These are phyloP conservation scores for Talaromyces sp. DNA, from an alignment of 2,329 filamentous ascomycete species.

Conservation along the genomic window DNA sequence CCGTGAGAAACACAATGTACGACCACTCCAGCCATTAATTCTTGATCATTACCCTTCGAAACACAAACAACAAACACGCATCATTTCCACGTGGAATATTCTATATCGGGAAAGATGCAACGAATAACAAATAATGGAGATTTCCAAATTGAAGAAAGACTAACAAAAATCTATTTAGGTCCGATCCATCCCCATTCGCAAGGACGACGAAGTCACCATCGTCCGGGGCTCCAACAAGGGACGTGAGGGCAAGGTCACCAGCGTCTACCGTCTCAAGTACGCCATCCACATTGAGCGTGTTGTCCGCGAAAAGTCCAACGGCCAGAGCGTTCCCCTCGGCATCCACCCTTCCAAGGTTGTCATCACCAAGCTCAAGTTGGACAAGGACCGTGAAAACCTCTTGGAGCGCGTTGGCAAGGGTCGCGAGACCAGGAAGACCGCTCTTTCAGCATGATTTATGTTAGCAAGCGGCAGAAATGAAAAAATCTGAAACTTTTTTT, in stretches of 20 bases:
- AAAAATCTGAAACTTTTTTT: conserved; percentile 6
- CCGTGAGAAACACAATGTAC: conserved; percentile 97
- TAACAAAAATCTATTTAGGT: conserved; percentile 17
- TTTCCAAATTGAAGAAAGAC: conserved; percentile 17
- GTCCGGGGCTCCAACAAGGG: conserved; percentile 94
- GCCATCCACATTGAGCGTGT: conserved; percentile 96
- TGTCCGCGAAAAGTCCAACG: conserved; percentile 93
- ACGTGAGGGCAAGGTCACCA: conserved; percentile 95
- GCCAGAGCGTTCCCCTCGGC: conserved; percentile 90
- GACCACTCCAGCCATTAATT: conserved; percentile 28
- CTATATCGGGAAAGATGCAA: conserved; percentile 17
- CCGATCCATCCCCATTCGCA: conserved; percentile 68
- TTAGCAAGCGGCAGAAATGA: conserved; percentile 13
- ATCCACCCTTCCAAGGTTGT: conserved; percentile 96
- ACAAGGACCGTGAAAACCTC: conserved; percentile 51
- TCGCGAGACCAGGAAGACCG: conserved; percentile 44
- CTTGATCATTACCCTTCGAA: neutral
- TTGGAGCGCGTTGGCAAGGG: conserved; percentile 47
- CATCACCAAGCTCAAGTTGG: conserved; percentile 97
- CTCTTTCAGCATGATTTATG: conserved; percentile 23
- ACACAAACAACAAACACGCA: neutral
- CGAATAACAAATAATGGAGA: neutral
- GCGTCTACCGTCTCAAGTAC: conserved; percentile 98
- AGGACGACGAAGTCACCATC: conserved; percentile 92
- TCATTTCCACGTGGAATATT: neutral